Conservation (phyloP, 257 asterid genomes). For the Solanum chmielewskii region DNA sequence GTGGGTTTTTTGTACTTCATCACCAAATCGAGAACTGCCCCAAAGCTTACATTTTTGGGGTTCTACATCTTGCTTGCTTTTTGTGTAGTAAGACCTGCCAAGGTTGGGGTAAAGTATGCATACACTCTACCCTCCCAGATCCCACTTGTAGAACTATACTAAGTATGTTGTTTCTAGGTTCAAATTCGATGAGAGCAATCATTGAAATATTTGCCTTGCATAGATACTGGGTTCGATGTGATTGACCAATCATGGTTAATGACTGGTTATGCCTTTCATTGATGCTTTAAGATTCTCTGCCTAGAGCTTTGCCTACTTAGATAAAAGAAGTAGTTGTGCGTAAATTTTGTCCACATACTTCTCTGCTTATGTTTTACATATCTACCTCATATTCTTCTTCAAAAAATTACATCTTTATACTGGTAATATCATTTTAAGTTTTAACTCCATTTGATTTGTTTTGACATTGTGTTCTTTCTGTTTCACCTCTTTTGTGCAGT, state of each 20-base stretch:
- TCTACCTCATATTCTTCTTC: background rate
- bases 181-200: background rate
- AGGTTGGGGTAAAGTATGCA: background rate
- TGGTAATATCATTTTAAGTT: background rate
- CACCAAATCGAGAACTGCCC: conserved; percentile 75
- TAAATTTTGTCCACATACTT: background rate
- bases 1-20: conserved; percentile 75
- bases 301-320: background rate
- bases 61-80: conserved; percentile 87
- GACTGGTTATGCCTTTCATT: background rate
- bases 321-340: background rate
- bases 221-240: background rate
- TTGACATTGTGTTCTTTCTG: conserved; percentile 17
- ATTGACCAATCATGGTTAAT: background rate
- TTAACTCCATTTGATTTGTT: conserved; percentile 10
- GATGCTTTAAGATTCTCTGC: background rate
- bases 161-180: background rate
- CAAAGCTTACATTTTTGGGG: conserved; percentile 79
- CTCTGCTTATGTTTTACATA: background rate
- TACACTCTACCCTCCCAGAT: background rate
- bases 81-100: conserved; percentile 45
- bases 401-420: background rate
- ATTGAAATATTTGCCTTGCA: background rate
- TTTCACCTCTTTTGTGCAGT: conserved; percentile 41
- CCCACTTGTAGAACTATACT: background rate